Base-by-base conservation (phyloP, 345 rosid genomes). In the Syzygium aqueum region DNA sequence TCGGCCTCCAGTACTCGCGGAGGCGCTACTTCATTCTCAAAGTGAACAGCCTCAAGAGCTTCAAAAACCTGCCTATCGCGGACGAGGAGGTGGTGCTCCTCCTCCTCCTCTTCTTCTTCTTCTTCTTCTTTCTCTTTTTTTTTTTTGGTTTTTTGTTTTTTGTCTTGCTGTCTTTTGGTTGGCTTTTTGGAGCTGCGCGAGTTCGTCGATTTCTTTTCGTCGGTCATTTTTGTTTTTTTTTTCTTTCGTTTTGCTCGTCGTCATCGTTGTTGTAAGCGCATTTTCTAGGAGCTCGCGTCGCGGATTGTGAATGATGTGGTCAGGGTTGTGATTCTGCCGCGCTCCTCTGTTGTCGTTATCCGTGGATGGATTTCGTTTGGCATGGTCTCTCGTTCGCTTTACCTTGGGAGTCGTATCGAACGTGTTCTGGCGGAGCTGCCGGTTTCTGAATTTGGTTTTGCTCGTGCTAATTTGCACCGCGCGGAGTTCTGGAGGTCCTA, bases 21-120 rank as follows among this genome's bases (percentile, higher is more conserved):
- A 97, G 95, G 90, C 93, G 99, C 86, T 97, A 94, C 86, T 95
- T 94, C 87, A 86, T 93, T 93, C 97, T 96, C 87, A 91, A 85
- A 87, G 93, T 93, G 50, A 91, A 93, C 90, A 86, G 80, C 85
- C 96, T 96, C 91, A 91, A 89, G 85, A 93, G 94, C 92, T 95
- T 90, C 88, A 95, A 95, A 91, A 80, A 92, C 23, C 87, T 88
- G 19, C 98, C 99, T 89, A 85, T 86, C 85, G 94, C 93, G 22
- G 89, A 91, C 13, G 85, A 92, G 53, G 93, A 96, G 98, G 99
- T 95, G 98, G 99, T 95, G 40, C 11, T 8, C 57, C 27, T 28
- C 17, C 57, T 61, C 87, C 86, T 51, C 30, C 17, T 40, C 5
- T 86, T 85, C 33, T 46, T 37, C 3, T 80, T 54, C 27, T 50